Conservation (phyloP, 2,329 filamentous ascomycete species). For the Ophiocordyceps robertsii region DNA sequence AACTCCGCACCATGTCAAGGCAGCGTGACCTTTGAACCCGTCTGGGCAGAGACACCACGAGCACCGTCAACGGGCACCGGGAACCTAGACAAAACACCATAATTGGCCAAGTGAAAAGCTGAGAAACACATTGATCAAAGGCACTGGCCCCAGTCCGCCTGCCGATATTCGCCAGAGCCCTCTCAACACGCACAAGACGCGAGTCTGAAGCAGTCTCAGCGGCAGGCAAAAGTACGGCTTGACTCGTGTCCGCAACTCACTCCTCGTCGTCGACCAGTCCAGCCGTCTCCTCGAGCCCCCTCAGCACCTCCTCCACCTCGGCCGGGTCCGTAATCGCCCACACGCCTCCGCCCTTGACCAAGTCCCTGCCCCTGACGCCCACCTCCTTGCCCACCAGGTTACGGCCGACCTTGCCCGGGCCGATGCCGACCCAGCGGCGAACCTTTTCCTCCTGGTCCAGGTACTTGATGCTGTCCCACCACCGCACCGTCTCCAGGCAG, state of each 20-base stretch:
- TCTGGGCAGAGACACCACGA: too few relatives aligned
- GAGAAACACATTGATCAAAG: too few relatives aligned
- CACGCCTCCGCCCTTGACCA: slow-evolving; percentile 77
- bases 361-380: slow-evolving; percentile 65
- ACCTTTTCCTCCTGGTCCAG: slow-evolving; percentile 74
- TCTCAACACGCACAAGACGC: too few relatives aligned
- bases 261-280: slow-evolving; percentile 34
- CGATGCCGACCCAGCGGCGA: slow-evolving; percentile 78
- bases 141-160: too few relatives aligned
- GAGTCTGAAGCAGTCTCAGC: too few relatives aligned
- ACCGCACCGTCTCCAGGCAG: slow-evolving; percentile 82
- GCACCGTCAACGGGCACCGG: too few relatives aligned
- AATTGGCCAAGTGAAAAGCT: too few relatives aligned
- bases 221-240: too few relatives aligned
- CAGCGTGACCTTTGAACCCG: too few relatives aligned
- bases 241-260: neutral
- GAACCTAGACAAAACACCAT: too few relatives aligned
- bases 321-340: slow-evolving; percentile 80
- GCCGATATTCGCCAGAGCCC: too few relatives aligned
- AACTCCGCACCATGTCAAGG: too few relatives aligned
- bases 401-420: slow-evolving; percentile 83
- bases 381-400: slow-evolving; percentile 95
- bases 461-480: slow-evolving; percentile 90
- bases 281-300: slow-evolving; percentile 52
- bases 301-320: slow-evolving; percentile 57